A percentile compares a stretch with the other conserved stretches of the same genome.
Evolutionary conservation across 2,329 filamentous ascomycete genomes (phyloP).

Genomic region (Stagonosporopsis rhizophila): DNA sequence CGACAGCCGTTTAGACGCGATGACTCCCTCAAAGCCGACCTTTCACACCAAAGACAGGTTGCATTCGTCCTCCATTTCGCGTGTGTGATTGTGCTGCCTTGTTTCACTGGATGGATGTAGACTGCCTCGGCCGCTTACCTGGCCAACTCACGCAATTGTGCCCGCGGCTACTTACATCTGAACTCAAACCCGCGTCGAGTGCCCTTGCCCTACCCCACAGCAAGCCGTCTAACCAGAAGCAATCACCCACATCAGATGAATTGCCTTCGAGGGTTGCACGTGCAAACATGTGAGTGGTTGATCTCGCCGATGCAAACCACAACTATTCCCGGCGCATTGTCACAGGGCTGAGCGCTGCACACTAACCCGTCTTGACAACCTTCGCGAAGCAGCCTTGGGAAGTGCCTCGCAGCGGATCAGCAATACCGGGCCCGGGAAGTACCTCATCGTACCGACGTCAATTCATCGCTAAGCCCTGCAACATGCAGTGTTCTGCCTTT

Average conservation of each 20-base stretch:
- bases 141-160: neutral
- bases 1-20: constrained; percentile 14
- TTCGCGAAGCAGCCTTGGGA: constrained; percentile 17
- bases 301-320: constrained; percentile 1
- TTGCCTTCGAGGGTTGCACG: neutral
- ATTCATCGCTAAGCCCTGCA: constrained; percentile 10
- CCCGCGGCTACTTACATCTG: constrained; percentile 1
- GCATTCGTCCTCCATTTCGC: neutral
- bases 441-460: neutral
- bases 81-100: constrained; percentile 2
- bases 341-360: constrained; percentile 8
- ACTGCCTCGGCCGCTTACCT: constrained; percentile 4
- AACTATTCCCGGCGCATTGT: constrained; percentile 9
- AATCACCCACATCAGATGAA: neutral
- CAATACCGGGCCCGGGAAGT: constrained; percentile 1
- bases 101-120: neutral
- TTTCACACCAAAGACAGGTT: neutral
- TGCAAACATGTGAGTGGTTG: constrained; percentile 6
- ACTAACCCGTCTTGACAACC: constrained; percentile 14
- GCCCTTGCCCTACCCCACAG: constrained; percentile 10
- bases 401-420: constrained; percentile 16
- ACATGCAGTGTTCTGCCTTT: neutral
- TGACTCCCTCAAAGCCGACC: constrained; percentile 2
- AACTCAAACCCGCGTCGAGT: constrained; percentile 5
- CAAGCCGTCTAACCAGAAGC: neutral